A percentile compares a stretch with the other conserved stretches of the same genome.
Conservation (phyloP, 78 protist species). For the Creolimax fragrantissima region DNA sequence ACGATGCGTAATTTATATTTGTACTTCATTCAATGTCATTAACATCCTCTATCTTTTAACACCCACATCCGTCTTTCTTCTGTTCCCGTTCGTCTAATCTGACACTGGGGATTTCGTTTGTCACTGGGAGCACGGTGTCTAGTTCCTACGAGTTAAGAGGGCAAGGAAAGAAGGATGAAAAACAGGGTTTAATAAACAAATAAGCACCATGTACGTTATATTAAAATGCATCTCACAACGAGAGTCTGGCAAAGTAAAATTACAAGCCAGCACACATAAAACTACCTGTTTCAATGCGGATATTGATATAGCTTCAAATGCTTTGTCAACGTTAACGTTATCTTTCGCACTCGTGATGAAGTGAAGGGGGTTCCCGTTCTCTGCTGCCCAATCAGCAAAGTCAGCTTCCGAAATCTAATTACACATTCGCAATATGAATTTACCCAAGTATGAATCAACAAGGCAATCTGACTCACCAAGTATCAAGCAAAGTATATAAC, state of each 20-base stretch:
- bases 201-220: background rate
- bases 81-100: background rate
- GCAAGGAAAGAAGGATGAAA: background rate
- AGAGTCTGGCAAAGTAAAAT: background rate
- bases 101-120: background rate
- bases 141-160: background rate
- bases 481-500: too few species aligned
- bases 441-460: too few species aligned
- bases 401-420: background rate
- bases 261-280: background rate
- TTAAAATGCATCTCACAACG: too few species aligned
- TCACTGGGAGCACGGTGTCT: background rate
- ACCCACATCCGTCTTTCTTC: background rate
- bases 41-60: too few species aligned
- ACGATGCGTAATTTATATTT: too few species aligned
- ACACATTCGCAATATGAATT: background rate
- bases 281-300: background rate
- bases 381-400: constrained; percentile 79
- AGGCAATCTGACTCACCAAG: too few species aligned
- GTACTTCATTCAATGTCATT: too few species aligned
- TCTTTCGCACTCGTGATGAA: constrained; percentile 98
- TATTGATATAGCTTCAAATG: constrained; percentile 51
- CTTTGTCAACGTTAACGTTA: constrained; percentile 94
- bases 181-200: background rate
- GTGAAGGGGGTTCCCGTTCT: constrained; percentile 87